These are phyloP conservation scores for Brettanomyces custersianus DNA, from an alignment of 805 yeast species.

Conservation along the genomic window DNA sequence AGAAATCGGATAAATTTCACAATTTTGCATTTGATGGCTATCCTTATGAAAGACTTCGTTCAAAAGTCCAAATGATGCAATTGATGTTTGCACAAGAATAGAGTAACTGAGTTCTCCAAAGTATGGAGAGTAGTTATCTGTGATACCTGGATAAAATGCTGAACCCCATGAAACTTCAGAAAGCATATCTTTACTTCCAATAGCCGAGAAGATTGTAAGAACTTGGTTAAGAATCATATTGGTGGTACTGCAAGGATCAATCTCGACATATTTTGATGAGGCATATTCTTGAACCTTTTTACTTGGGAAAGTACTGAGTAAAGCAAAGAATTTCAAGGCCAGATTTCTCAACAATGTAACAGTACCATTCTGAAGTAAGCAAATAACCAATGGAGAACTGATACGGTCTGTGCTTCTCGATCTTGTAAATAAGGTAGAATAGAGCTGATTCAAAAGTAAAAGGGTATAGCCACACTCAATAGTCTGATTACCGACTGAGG, in stretches of 20 bases:
- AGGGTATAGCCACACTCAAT: slow-evolving; percentile 8
- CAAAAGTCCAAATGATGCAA: slow-evolving; percentile 32
- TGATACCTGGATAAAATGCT: slow-evolving; percentile 31
- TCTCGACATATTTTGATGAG: slow-evolving; percentile 16
- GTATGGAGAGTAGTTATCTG: slow-evolving; percentile 16
- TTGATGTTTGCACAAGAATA: slow-evolving; percentile 30
- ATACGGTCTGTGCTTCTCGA: slow-evolving; percentile 20
- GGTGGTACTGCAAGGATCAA: slow-evolving; percentile 17
- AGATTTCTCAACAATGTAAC: slow-evolving; percentile 26
- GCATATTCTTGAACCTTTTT: slow-evolving; percentile 12
- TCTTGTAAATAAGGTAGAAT: slow-evolving; percentile 16
- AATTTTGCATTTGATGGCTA: slow-evolving; percentile 12
- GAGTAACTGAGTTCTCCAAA: slow-evolving; percentile 19
- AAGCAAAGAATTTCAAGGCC: slow-evolving; percentile 13
- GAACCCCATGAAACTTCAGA: slow-evolving; percentile 26
- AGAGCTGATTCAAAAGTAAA: slow-evolving; percentile 18
- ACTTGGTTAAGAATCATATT: slow-evolving; percentile 19
- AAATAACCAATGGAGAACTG: slow-evolving; percentile 33
- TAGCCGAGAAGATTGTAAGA: slow-evolving; percentile 36
- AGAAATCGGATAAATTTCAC: slow-evolving; percentile 24
- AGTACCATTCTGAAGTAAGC: slow-evolving; percentile 46
- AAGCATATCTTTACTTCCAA: slow-evolving; percentile 29
- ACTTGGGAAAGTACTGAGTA: slow-evolving; percentile 15
- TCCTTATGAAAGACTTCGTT: slow-evolving; percentile 24
- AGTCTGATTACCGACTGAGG: slow-evolving; percentile 14